These are phyloP conservation scores for Aureobasidium sp. DNA, from an alignment of 2,329 filamentous ascomycete genomes.

Conservation along the genomic window DNA sequence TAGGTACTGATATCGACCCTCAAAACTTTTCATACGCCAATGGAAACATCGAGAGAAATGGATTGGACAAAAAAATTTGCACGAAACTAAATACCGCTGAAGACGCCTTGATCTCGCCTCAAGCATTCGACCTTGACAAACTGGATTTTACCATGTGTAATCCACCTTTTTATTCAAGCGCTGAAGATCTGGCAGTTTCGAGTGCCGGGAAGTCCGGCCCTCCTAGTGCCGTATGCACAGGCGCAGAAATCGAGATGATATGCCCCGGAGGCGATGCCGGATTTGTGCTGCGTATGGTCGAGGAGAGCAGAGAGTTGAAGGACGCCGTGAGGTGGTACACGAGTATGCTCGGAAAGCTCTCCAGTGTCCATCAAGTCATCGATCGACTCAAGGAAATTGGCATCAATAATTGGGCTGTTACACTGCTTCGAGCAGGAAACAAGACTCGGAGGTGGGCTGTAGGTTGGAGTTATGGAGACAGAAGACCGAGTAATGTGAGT, in stretches of 20 bases:
- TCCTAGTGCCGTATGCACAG: slow-evolving; percentile 68
- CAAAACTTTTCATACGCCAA: slow-evolving; percentile 60
- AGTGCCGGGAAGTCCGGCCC: slow-evolving; percentile 59
- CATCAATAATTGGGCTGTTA: slow-evolving; percentile 74
- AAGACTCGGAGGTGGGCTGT: slow-evolving; percentile 82
- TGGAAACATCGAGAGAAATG: slow-evolving; percentile 61
- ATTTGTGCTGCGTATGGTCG: slow-evolving; percentile 65
- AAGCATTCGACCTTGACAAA: slow-evolving; percentile 44
- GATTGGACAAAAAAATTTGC: slow-evolving; percentile 56
- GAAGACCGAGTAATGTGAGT: slow-evolving; percentile 54
- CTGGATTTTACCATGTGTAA: slow-evolving; percentile 90
- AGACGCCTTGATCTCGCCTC: slow-evolving; percentile 57
- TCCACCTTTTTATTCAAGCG: slow-evolving; percentile 84
- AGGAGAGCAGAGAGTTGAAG: slow-evolving; percentile 57
- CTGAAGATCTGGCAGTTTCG: slow-evolving; percentile 59
- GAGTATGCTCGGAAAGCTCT: slow-evolving; percentile 78
- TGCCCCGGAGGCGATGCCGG: slow-evolving; percentile 62
- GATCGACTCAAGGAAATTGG: slow-evolving; percentile 48
- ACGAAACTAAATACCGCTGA: slow-evolving; percentile 50
- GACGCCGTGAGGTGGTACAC: slow-evolving; percentile 77
- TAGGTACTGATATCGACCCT: slow-evolving; percentile 62
- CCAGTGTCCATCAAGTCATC: slow-evolving; percentile 57
- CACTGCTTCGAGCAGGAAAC: slow-evolving; percentile 68
- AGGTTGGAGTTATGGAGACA: slow-evolving; percentile 72
- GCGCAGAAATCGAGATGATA: slow-evolving; percentile 79